Evolutionary conservation across 2,329 filamentous ascomycete genomes (phyloP), one percentile per base, ranked within the genome.

Genomic region (Neodidymelliopsis sp.): DNA sequence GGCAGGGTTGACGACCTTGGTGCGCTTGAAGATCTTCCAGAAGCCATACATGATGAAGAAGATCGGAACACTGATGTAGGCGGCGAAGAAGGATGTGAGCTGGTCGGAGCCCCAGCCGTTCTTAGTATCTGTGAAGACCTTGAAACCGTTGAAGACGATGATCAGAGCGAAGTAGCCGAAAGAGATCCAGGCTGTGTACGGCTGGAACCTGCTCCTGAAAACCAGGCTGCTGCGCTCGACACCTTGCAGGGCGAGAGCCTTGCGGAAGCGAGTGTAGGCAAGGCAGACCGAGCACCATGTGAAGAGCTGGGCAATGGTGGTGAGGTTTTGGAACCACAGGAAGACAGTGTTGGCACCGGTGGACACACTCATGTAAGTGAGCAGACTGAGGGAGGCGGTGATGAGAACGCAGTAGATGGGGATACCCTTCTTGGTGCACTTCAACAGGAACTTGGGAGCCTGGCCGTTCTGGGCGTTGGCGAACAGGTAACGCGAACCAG

Each of bases 291-390:
- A 75, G 54, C 78, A 75, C 81, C 81, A 84, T 8, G 77, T 80
- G 49, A 82, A 81, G 58, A 82, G 74, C 8, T 78, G 79, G 0
- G 77, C 78, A 4, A 79, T 77, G 49, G 79, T 89, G 22, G 84
- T 86, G 40, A 90, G 79, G 69, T 88, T 88, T 64, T 85, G 80
- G 70, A 90, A 88, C 84, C 87, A 90, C 30, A 75, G 75, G 69
- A 90, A 90, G 18, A 80, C 70, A 12, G 73, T 70, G 43, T 74
- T 73, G 11, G 75, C 75, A 23, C 71, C 74, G 40, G 70, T 76
- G 12, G 72, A 75, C 24, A 78, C 72, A 45, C 77, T 80, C 54
- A 83, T 74, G 58, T 79, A 82, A 3, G 78, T 77, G 35, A 82
- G 70, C 2, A 74, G 64, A 10, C 74, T 73, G 60, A 80, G 75